Conservation (phyloP, 768 basidiomycete species). For the Pleurotus ostreatus region DNA sequence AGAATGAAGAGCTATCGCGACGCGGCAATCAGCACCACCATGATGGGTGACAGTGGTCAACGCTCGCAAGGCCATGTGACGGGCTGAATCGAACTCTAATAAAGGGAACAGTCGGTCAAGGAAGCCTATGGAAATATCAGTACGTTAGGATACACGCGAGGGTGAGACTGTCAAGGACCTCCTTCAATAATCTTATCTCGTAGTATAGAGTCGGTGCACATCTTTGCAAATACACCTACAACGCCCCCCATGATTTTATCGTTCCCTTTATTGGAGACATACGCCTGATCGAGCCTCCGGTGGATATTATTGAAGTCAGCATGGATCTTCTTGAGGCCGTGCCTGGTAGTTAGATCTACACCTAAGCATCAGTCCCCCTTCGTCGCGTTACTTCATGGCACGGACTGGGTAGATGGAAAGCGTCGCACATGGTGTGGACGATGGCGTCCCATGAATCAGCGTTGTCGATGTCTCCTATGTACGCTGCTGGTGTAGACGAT, state of each 20-base stretch:
- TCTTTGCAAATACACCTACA: constrained; percentile 58
- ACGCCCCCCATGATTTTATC: constrained; percentile 52
- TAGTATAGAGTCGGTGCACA: constrained; percentile 57
- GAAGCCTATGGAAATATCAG: constrained; percentile 35
- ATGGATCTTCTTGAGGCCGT: constrained; percentile 62
- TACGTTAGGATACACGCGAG: no score
- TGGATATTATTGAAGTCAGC: constrained; percentile 52
- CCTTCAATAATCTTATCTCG: constrained; percentile 55
- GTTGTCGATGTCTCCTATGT: constrained; percentile 41
- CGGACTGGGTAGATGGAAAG: constrained; percentile 54
- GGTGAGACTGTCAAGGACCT: constrained; percentile 29
- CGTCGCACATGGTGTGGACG: constrained; percentile 42
- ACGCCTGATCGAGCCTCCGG: constrained; percentile 44
- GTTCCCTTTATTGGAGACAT: constrained; percentile 35
- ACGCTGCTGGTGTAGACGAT: constrained; percentile 18
- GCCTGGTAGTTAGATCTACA: constrained; percentile 50
- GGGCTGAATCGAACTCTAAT: constrained; percentile 40
- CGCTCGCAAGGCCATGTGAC: constrained; percentile 50
- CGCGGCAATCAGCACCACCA: constrained; percentile 45
- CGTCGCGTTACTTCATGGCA: not conserved
- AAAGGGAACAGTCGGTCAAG: constrained; percentile 55
- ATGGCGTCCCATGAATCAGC: constrained; percentile 46
- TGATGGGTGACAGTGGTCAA: constrained; percentile 60
- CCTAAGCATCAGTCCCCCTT: not conserved
- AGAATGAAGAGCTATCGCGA: constrained; percentile 46